Evolutionary conservation across 768 basidiomycete genomes (phyloP).

Genomic region (Pleurotus sapidus): DNA sequence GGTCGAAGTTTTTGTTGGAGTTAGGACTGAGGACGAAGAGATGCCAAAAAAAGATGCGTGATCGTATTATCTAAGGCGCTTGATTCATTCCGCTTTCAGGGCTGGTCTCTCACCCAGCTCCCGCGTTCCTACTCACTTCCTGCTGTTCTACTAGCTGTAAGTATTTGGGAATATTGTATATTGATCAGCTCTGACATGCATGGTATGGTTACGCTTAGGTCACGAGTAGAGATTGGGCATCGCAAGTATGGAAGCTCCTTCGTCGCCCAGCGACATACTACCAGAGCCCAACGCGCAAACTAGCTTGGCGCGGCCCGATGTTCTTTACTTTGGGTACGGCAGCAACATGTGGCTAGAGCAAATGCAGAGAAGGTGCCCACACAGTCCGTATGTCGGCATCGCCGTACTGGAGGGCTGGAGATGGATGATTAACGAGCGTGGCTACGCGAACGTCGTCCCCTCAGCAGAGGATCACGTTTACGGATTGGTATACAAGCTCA

Average conservation of each 20-base stretch:
- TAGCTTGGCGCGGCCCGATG: not conserved
- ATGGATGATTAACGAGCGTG: slow-evolving; percentile 43
- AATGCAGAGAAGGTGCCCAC: slow-evolving; percentile 46
- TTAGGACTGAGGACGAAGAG: not conserved
- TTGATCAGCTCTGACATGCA: no score
- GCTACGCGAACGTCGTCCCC: slow-evolving; percentile 43
- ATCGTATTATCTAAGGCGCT: not conserved
- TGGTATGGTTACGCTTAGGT: no score
- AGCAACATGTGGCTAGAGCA: slow-evolving; percentile 50
- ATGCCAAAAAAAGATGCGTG: not conserved
- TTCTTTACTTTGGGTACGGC: slow-evolving; percentile 46
- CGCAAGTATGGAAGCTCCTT: no score
- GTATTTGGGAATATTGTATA: no score
- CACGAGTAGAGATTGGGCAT: no score
- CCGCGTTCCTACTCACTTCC: no score
- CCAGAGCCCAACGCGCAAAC: no score
- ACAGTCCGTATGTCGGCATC: slow-evolving; percentile 36
- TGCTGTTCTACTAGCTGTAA: no score
- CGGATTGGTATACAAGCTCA: slow-evolving; percentile 41
- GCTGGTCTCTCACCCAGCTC: no score
- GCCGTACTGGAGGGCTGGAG: slow-evolving; percentile 39
- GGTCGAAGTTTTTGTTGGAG: slow-evolving; percentile 44
- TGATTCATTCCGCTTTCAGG: no score
- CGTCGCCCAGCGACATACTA: no score
- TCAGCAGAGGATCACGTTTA: slow-evolving; percentile 39